These are phyloP conservation scores for Kodamaea laetipori DNA, from an alignment of 805 yeast species.

Conservation along the genomic window DNA sequence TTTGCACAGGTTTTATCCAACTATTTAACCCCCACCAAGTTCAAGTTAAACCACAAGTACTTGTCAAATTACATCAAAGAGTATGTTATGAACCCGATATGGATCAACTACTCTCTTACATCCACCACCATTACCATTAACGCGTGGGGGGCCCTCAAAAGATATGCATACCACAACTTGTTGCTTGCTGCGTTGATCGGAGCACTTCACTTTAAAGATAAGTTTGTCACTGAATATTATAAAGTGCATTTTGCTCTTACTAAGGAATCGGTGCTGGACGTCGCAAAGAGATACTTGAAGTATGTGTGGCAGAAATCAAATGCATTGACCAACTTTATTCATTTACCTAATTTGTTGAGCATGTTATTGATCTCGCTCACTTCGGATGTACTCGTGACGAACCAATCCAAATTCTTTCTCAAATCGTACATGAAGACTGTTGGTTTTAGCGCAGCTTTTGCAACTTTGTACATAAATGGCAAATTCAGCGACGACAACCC, in stretches of 20 bases:
- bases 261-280: slow-evolving; percentile 9
- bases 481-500: slow-evolving; percentile 12
- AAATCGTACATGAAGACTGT: slow-evolving; percentile 37
- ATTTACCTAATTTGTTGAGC: slow-evolving; percentile 38
- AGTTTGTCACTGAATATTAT: slow-evolving; percentile 27
- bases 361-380: slow-evolving; percentile 38
- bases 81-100: slow-evolving; percentile 40
- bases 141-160: slow-evolving; percentile 30
- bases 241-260: slow-evolving; percentile 20
- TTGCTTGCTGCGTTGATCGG: slow-evolving; percentile 23
- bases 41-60: slow-evolving; percentile 38
- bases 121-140: slow-evolving; percentile 25
- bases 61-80: slow-evolving; percentile 34
- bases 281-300: slow-evolving; percentile 20
- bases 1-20: slow-evolving; percentile 43
- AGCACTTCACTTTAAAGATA: slow-evolving; percentile 21
- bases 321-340: slow-evolving; percentile 36
- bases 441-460: slow-evolving; percentile 37
- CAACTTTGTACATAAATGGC: slow-evolving; percentile 26
- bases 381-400: slow-evolving; percentile 26
- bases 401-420: slow-evolving; percentile 29
- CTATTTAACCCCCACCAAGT: slow-evolving; percentile 42
- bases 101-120: slow-evolving; percentile 41
- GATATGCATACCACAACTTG: slow-evolving; percentile 31
- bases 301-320: slow-evolving; percentile 30